Base-by-base conservation (phyloP, 1,284 basidiomycete genomes). In the Uromyces viciae-fabae region DNA sequence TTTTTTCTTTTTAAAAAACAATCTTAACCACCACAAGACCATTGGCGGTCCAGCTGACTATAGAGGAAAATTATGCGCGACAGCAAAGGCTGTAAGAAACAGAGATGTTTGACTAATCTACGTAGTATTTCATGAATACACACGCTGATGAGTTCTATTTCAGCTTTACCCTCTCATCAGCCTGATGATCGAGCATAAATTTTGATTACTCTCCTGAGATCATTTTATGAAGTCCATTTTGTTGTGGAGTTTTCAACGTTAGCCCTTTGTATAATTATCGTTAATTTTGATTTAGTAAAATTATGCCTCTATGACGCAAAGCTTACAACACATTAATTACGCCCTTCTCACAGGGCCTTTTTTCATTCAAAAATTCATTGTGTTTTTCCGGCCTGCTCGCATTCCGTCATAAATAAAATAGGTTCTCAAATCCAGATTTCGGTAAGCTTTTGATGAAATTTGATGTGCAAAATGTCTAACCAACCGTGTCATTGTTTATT, bases 181-280 rank as follows among this genome's bases (percentile, higher is more conserved):
- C 56, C 73, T 38, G 31, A 42, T 64, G 19, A 62, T 62, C 40
- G 73, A 75, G 46, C 43, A 46, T 54, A 25, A 31, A 60, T 28
- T 49, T 52, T 56, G 71, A 58, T n/a, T n/a, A n/a, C n/a, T n/a
- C n/a, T n/a, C n/a, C n/a, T n/a, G n/a, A n/a, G n/a, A n/a, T n/a
- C n/a, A n/a, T n/a, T n/a, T n/a, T n/a, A 75, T n/a, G 38, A 11
- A 17, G 25, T 9, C 33, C 42, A 38, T 62, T 75, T 62, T 22
- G 11, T 64, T 33, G 60, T 62, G 73, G 73, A 43, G 25, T 75
- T 46, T 54, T 62, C 49, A 28, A 62, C 46, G 73, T 75, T 46
- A 75, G 73, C 73, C 56, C 62, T 75, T 28, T 75, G 73, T 43
- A 64, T 75, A 54, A 40, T 64, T 64, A 64, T n/a, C n/a, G n/a